A percentile compares a stretch with the other conserved stretches of the same genome.
These are phyloP conservation scores for Cercospora brassicicola DNA, from an alignment of 2,329 filamentous ascomycete genomes.

Conservation along the genomic window DNA sequence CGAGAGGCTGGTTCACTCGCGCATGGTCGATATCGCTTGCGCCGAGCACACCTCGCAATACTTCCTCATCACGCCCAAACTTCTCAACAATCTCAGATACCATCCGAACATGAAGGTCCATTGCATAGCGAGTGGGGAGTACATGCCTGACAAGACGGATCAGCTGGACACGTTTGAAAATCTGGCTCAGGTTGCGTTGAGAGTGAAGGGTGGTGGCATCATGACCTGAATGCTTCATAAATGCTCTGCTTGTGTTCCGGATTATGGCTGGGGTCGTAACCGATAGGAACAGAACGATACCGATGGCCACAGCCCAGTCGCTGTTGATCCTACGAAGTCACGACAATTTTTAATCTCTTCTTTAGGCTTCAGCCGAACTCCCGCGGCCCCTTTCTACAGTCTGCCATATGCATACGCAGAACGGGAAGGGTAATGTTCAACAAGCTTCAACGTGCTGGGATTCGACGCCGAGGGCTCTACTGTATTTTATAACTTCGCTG, in stretches of 20 bases:
- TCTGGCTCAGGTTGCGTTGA: conserved; percentile 39
- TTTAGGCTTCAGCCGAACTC: background rate
- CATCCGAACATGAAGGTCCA: conserved; percentile 88
- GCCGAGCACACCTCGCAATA: conserved; percentile 63
- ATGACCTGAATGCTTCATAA: background rate
- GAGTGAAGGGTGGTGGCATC: conserved; percentile 2
- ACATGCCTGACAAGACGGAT: conserved; percentile 47
- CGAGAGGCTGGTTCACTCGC: conserved; percentile 95
- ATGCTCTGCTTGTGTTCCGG: background rate
- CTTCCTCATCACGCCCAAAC: conserved; percentile 96
- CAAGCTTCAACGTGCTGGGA: background rate
- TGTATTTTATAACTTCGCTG: background rate
- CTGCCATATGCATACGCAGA: background rate
- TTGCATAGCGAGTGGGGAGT: conserved; percentile 87
- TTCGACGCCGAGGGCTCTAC: background rate
- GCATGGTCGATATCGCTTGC: conserved; percentile 97
- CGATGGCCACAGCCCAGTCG: background rate
- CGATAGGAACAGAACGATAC: background rate
- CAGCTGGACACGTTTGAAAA: conserved; percentile 46
- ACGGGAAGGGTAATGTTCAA: background rate
- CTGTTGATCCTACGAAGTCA: background rate
- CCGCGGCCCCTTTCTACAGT: background rate
- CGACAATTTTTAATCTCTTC: background rate
- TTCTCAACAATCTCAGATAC: conserved; percentile 81
- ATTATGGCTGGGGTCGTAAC: background rate